Percentiles rank a stretch among this genome's conserved stretches.
Evolutionary conservation across 352 stramenopile species (phyloP).

Genomic region (Pythium folliculosum): DNA sequence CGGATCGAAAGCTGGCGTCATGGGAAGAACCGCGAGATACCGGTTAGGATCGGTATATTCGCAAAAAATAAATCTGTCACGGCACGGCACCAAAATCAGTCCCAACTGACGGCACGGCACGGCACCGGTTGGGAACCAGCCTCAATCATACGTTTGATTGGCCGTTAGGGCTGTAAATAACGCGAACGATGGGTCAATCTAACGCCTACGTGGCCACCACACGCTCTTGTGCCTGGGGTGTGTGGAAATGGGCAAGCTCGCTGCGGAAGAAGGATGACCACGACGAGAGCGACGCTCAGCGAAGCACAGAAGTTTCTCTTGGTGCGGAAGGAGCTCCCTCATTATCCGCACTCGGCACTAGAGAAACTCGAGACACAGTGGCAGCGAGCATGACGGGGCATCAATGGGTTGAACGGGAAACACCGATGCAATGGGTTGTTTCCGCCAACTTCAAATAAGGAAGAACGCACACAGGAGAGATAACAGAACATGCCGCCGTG

Average conservation of each 20-base stretch:
- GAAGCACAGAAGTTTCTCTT: background rate
- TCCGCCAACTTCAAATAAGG: conserved; percentile 5
- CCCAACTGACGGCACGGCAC: no score
- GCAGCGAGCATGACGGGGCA: background rate
- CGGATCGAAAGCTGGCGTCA: no score
- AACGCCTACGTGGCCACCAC: conserved; percentile 27
- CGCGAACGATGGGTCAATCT: conserved; percentile 10
- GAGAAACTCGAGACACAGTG: background rate
- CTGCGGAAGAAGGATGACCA: conserved; percentile 1
- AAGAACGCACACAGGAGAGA: background rate
- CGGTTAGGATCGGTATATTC: no score
- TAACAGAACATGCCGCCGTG: conserved; percentile 17
- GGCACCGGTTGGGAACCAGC: no score
- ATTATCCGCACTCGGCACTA: background rate
- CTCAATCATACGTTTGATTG: conserved; percentile 35
- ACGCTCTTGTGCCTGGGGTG: conserved; percentile 1
- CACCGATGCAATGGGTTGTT: background rate
- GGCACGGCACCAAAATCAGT: no score
- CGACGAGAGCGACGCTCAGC: background rate
- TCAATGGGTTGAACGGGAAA: background rate
- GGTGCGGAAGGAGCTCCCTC: background rate
- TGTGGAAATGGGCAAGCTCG: conserved; percentile 13
- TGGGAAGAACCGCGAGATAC: no score
- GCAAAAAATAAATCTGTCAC: no score
- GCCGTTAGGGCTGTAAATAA: no score